Conservation (phyloP, 257 asterid genomes). For the Jaltomata sinuosa region DNA sequence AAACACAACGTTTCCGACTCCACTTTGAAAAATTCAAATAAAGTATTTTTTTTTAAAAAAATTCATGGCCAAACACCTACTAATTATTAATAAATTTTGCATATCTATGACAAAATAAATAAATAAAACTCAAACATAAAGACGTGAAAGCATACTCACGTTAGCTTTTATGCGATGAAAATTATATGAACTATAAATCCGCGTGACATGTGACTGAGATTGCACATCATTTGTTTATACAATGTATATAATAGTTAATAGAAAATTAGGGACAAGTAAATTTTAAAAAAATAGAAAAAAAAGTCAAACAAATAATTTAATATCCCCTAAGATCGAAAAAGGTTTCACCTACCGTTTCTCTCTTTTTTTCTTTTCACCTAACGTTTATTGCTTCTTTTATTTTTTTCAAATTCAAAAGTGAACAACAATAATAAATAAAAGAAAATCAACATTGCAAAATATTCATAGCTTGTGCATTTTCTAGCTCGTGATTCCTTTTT, state of each 20-base stretch:
- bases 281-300: slow-evolving; percentile 5
- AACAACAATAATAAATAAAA: not conserved
- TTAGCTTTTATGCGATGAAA: no score
- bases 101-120: no score
- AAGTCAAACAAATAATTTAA: not conserved
- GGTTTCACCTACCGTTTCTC: not conserved
- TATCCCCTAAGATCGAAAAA: not conserved
- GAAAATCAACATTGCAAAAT: not conserved
- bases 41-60: no score
- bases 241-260: slow-evolving; percentile 25
- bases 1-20: no score
- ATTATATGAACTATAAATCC: not conserved
- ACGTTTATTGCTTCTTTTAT: not conserved
- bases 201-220: slow-evolving; percentile 38
- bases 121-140: no score
- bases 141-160: not conserved
- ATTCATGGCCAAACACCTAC: no score
- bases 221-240: slow-evolving; percentile 32
- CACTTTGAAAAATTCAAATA: no score
- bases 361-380: not conserved
- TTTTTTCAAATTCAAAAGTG: not conserved
- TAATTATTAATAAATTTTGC: no score
- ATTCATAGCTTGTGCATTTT: not conserved
- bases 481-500: not conserved
- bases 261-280: not conserved